Conservation (phyloP, 805 yeast genomes). For the Zygoascus flipseniorum region DNA sequence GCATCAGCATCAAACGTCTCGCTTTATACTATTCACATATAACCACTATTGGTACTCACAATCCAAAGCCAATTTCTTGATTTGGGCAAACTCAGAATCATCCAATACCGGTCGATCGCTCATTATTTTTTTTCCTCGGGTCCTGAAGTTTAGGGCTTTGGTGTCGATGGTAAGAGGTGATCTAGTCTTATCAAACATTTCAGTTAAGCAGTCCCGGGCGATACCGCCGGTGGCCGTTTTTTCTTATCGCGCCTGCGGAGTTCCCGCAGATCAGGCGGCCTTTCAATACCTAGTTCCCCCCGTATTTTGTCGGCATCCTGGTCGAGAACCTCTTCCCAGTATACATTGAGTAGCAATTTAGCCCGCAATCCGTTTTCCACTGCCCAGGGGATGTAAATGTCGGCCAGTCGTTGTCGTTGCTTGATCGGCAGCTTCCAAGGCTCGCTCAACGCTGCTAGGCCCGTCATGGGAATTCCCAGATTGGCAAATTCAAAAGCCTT, state of each 20-base stretch:
- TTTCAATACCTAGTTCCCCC: conserved; percentile 58
- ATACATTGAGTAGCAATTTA: conserved; percentile 74
- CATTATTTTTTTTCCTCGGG: neutral
- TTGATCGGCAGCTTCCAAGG: conserved; percentile 63
- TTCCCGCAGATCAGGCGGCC: conserved; percentile 71
- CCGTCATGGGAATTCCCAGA: conserved; percentile 92
- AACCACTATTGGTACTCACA: neutral
- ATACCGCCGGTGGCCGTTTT: neutral
- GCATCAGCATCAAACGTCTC: too few species aligned
- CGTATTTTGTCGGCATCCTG: conserved; percentile 68
- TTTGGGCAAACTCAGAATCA: neutral
- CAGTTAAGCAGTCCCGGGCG: too few species aligned
- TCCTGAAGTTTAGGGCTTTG: neutral
- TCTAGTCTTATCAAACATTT: neutral
- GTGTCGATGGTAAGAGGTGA: neutral
- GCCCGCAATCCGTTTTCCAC: conserved; percentile 60
- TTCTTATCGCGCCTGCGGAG: conserved; percentile 24
- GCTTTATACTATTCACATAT: too few species aligned
- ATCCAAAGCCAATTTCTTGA: neutral
- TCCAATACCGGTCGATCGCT: neutral
- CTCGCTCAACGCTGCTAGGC: conserved; percentile 83
- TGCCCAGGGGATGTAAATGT: conserved; percentile 85
- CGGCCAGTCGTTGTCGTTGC: conserved; percentile 55
- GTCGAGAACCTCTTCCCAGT: conserved; percentile 81
- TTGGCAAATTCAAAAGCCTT: conserved; percentile 89